These are phyloP conservation scores for Hypoxylon fragiforme DNA, from an alignment of 495 filamentous ascomycete genomes.

Conservation along the genomic window DNA sequence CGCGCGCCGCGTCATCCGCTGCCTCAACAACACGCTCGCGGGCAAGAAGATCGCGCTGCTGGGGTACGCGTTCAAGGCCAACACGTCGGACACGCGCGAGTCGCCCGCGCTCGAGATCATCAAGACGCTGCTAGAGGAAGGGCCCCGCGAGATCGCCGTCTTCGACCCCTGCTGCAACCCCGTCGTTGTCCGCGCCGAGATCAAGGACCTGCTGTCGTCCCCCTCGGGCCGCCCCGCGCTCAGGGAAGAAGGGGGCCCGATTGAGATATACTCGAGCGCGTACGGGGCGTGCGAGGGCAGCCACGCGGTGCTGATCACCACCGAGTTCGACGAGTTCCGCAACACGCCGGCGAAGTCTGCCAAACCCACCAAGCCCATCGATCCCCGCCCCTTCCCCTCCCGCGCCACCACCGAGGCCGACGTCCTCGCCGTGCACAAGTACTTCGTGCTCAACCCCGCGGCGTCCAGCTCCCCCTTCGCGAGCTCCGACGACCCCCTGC, in stretches of 20 bases:
- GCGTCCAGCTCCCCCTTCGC: background rate
- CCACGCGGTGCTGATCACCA: slow-evolving; percentile 62
- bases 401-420: slow-evolving; percentile 39
- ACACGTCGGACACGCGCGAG: slow-evolving; percentile 78
- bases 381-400: slow-evolving; percentile 32
- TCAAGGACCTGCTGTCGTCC: slow-evolving; percentile 46
- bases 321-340: slow-evolving; percentile 67
- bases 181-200: slow-evolving; percentile 45
- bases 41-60: slow-evolving; percentile 75
- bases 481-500: slow-evolving; percentile 35
- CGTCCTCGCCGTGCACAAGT: slow-evolving; percentile 40
- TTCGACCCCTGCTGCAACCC: slow-evolving; percentile 71
- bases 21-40: slow-evolving; percentile 68
- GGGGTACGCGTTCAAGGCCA: slow-evolving; percentile 82
- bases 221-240: slow-evolving; percentile 30
- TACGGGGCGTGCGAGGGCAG: slow-evolving; percentile 57
- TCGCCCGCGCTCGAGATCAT: slow-evolving; percentile 71
- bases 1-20: slow-evolving; percentile 61
- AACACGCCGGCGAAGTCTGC: slow-evolving; percentile 26
- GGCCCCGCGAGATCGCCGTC: slow-evolving; percentile 66
- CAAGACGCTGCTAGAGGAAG: slow-evolving; percentile 63
- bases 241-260: slow-evolving; percentile 44
- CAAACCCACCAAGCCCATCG: slow-evolving; percentile 8
- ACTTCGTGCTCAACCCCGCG: slow-evolving; percentile 15
- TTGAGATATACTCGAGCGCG: slow-evolving; percentile 49